These are phyloP conservation scores for Candolleomyces eurysporus DNA, from an alignment of 768 basidiomycete species.

Conservation along the genomic window DNA sequence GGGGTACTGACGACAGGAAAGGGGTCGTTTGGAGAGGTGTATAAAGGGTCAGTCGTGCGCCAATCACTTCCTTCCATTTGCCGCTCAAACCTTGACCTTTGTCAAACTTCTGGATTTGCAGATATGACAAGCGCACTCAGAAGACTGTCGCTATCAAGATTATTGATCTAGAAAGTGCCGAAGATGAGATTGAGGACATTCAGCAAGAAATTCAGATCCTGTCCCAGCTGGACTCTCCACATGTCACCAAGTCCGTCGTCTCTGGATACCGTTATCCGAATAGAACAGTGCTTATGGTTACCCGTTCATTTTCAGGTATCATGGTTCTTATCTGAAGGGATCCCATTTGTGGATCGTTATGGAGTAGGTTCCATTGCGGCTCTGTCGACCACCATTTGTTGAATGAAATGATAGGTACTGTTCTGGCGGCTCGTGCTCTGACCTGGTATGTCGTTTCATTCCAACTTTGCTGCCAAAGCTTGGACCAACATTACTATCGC, in stretches of 20 bases:
- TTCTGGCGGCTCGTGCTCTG: conserved; percentile 96
- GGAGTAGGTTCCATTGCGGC: conserved; percentile 58
- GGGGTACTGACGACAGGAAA: conserved; percentile 58
- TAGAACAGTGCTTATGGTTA: conserved; percentile 5
- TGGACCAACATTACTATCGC: conserved; percentile 13
- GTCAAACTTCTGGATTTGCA: conserved; percentile 24
- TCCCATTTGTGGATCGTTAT: conserved; percentile 99
- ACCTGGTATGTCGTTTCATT: conserved; percentile 60
- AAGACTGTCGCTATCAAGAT: conserved; percentile 99
- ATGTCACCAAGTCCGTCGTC: conserved; percentile 84
- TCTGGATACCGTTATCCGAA: not conserved
- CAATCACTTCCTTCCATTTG: conserved; percentile 10
- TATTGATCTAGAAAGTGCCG: conserved; percentile 97
- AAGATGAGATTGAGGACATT: conserved; percentile 99
- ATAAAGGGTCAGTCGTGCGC: conserved; percentile 73
- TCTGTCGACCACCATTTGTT: conserved; percentile 3
- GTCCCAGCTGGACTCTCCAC: conserved; percentile 91
- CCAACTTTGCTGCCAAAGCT: not conserved
- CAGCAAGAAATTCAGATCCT: conserved; percentile 99
- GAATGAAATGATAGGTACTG: conserved; percentile 66
- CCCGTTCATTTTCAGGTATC: conserved; percentile 56
- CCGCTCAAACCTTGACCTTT: conserved; percentile 13
- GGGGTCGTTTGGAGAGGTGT: conserved; percentile 99
- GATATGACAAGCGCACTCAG: conserved; percentile 93
- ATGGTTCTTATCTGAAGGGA: conserved; percentile 94